Conservation (phyloP, 164 flowering plant species). For the Kalanchoe fedtschenkoi region DNA sequence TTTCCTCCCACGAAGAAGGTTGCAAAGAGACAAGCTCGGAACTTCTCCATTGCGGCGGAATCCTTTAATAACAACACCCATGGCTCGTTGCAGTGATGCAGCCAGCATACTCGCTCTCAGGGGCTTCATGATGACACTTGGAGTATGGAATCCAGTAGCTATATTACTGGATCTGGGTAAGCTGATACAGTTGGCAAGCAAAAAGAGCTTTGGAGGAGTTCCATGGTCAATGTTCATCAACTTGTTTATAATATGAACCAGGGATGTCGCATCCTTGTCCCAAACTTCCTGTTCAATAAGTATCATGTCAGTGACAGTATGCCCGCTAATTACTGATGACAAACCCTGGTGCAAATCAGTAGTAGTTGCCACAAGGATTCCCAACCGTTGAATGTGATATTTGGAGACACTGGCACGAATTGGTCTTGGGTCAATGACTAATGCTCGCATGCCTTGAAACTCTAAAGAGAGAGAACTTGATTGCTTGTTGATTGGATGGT, state of each 20-base stretch:
- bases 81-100: no score
- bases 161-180: constrained; percentile 16
- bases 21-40: constrained; percentile 32
- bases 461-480: constrained; percentile 22
- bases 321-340: constrained; percentile 17
- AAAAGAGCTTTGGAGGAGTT: constrained; percentile 43
- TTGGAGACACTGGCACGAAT: constrained; percentile 4
- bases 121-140: constrained; percentile 56
- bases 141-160: neutral
- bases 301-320: constrained; percentile 30
- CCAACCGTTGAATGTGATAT: constrained; percentile 85
- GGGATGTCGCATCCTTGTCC: neutral
- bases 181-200: constrained; percentile 42
- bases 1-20: constrained; percentile 61
- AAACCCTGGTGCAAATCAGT: constrained; percentile 14
- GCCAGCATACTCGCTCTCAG: constrained; percentile 29
- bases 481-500: constrained; percentile 30
- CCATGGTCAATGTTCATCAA: constrained; percentile 9
- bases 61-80: constrained; percentile 58
- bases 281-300: constrained; percentile 41
- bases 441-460: no score
- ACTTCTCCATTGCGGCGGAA: constrained; percentile 34
- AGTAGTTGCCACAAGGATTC: constrained; percentile 51
- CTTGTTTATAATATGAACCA: no score
- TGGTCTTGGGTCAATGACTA: no score